phyloP scores from a whole-genome alignment of 2,329 filamentous ascomycete species.

The Beauveria asiatica region DNA sequence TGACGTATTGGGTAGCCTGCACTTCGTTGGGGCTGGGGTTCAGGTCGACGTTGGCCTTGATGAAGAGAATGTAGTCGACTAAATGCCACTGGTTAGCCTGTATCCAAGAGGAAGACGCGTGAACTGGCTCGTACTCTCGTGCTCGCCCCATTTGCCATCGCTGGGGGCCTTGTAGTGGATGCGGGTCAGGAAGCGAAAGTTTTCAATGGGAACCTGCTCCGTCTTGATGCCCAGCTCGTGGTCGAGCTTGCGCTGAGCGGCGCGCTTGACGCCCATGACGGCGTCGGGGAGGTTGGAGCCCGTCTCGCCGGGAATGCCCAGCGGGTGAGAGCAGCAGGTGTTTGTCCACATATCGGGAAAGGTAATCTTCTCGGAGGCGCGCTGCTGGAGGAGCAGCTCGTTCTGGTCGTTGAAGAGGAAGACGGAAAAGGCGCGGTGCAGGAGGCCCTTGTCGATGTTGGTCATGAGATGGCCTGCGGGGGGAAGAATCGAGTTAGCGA shows the following conservation, averaged over 20 bases:
- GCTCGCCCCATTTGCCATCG: constrained; percentile 97
- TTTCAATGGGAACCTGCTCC: constrained; percentile 79
- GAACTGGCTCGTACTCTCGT: constrained; percentile 69
- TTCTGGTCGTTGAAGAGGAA: constrained; percentile 96
- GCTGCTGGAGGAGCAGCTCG: constrained; percentile 87
- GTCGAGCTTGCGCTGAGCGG: constrained; percentile 85
- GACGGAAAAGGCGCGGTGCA: constrained; percentile 95
- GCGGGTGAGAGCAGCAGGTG: constrained; percentile 96
- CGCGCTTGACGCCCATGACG: constrained; percentile 78
- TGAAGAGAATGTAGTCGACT: constrained; percentile 99
- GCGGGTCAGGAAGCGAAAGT: constrained; percentile 88
- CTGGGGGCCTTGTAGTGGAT: constrained; percentile 98
- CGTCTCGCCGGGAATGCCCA: constrained; percentile 86
- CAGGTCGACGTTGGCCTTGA: constrained; percentile 84
- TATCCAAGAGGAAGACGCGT: background rate
- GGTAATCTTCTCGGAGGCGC: constrained; percentile 93
- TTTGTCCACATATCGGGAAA: constrained; percentile 99
- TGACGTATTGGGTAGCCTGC: constrained; percentile 75
- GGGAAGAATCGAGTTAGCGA: constrained; percentile 3
- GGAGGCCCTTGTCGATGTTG: constrained; percentile 91
- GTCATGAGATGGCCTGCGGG: constrained; percentile 89
- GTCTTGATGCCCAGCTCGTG: constrained; percentile 91
- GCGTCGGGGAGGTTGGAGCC: constrained; percentile 73
- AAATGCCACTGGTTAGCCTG: background rate
- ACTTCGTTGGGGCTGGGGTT: constrained; percentile 82